Evolutionary conservation across 2,329 filamentous ascomycete genomes (phyloP), one percentile per base, ranked within the genome.

Genomic region (Fusarium cicatricum): DNA sequence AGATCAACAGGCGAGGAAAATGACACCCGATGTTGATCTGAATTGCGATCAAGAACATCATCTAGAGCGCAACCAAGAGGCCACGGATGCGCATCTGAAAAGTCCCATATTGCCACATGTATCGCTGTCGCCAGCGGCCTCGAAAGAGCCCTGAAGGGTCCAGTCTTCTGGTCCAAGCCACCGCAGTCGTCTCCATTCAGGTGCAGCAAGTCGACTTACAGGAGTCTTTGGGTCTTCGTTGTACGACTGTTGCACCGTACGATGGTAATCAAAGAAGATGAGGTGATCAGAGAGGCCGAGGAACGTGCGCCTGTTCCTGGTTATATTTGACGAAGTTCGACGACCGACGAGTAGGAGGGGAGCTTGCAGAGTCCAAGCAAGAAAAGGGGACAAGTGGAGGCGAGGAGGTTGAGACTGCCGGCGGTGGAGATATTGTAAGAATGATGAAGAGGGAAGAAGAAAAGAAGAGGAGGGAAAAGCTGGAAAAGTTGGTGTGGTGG

Each of bases 191-290:
- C 58, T 62, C 62, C 62, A 64, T 62, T 45, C 32, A 34, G 34
- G 58, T 62, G 58, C 58, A 64, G 64, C 52, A 57, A 48, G 50
- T 65, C 34, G 31, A 68, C 66, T 68, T 68, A 68, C 66, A 62
- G 52, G 33, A 56, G 45, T 51, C 52, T 64, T 50, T 53, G 48
- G 21, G 34, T n/a, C 55, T 62, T 62, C 44, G 50, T 60, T 64
- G 66, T 69, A 68, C 66, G 64, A 69, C 55, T 47, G 51, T 64
- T 54, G 66, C 47, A 68, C 67, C 67, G 67, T 69, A 69, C 67
- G 67, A 69, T 69, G 50, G 58, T 68, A 58, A 61, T 64, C 50
- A 62, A 66, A 60, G 38, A 54, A 45, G 67, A 57, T 51, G 56
- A 59, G 54, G 61, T 69, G 60, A 62, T 69, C 58, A 67, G 66